These are phyloP conservation scores for Kwoniella sp. DNA, from an alignment of 768 basidiomycete genomes.

Conservation along the genomic window DNA sequence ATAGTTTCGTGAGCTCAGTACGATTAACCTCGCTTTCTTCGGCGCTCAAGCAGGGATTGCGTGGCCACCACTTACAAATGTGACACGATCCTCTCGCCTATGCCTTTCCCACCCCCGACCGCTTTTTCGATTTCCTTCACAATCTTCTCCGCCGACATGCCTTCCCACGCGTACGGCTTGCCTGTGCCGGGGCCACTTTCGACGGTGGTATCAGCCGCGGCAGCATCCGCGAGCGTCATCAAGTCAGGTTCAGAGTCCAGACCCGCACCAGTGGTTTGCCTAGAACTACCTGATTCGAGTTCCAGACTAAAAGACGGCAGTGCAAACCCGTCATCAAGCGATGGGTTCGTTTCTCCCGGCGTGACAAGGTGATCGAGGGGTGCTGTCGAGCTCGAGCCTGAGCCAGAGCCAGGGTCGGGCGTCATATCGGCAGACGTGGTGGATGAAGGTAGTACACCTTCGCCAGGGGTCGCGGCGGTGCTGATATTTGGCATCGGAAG, in stretches of 20 bases:
- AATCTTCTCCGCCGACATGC: constrained; percentile 27
- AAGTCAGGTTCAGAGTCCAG: constrained; percentile 38
- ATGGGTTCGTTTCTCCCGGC: not conserved
- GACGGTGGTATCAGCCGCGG: constrained; percentile 28
- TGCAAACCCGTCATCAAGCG: not conserved
- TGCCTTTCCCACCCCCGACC: constrained; percentile 29
- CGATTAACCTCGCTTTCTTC: not conserved
- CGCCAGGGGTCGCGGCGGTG: not conserved
- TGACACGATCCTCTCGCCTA: constrained; percentile 41
- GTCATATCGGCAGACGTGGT: not conserved
- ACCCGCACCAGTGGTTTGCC: not conserved
- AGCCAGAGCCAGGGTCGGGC: not conserved
- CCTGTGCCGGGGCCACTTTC: not conserved
- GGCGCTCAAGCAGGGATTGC: not conserved
- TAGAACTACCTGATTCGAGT: not conserved
- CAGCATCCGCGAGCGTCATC: constrained; percentile 51
- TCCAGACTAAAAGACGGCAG: constrained; percentile 10
- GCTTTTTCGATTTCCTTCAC: constrained; percentile 29
- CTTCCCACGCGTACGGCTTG: constrained; percentile 32
- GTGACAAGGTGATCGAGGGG: not conserved
- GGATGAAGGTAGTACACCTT: not conserved
- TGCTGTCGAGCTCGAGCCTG: not conserved
- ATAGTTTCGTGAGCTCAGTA: not conserved
- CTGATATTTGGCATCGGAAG: not conserved
- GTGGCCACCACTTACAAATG: constrained; percentile 37